Evolutionary conservation across 176 grass and related monocot genomes (phyloP).

Genomic region (Calamus simplicifolius): DNA sequence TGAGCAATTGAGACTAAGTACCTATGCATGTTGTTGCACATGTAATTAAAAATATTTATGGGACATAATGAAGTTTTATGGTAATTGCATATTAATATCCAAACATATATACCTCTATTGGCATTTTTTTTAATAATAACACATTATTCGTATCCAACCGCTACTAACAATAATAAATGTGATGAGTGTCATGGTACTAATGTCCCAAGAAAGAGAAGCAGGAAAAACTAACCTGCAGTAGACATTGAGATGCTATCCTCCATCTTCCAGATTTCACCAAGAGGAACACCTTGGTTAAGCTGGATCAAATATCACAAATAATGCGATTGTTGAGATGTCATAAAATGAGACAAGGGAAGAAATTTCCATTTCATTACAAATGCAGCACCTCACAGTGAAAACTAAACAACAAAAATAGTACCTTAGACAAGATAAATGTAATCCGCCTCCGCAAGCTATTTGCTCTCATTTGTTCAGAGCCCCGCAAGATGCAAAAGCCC

Average conservation of each 20-base stretch:
- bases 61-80: too few species aligned
- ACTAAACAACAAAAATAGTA: constrained; percentile 12
- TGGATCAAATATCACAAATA: constrained; percentile 40
- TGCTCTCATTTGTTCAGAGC: constrained; percentile 39
- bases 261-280: constrained; percentile 64
- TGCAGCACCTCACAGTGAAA: too few species aligned
- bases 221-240: constrained; percentile 5
- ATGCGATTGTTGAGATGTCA: constrained; percentile 20
- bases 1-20: too few species aligned
- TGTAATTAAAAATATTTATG: too few species aligned
- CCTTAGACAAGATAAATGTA: constrained; percentile 51
- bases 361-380: too few species aligned
- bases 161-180: too few species aligned
- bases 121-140: too few species aligned
- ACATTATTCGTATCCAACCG: too few species aligned
- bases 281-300: constrained; percentile 46
- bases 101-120: too few species aligned
- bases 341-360: constrained; percentile 2
- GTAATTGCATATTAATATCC: too few species aligned
- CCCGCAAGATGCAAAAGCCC: constrained; percentile 61
- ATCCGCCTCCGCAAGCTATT: constrained; percentile 49
- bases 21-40: too few species aligned
- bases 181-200: too few species aligned
- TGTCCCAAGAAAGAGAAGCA: not conserved
- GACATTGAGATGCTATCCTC: constrained; percentile 16